phyloP scores from a whole-genome alignment of 768 basidiomycete genomes.

The Xerocomus potaroensis region DNA sequence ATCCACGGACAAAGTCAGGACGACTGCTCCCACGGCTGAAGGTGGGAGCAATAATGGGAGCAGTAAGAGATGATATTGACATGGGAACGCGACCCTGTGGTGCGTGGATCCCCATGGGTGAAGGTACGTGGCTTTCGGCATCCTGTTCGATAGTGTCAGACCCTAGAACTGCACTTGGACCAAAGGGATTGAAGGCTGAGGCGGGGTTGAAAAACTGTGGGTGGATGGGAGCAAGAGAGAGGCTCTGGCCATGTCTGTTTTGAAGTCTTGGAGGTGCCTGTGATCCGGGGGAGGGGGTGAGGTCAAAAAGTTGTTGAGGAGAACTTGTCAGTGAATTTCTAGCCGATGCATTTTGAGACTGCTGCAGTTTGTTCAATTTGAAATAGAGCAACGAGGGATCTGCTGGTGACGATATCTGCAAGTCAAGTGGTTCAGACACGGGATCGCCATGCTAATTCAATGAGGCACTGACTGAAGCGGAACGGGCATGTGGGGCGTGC shows the following conservation, averaged over 20 bases:
- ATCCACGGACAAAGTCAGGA: constrained; percentile 74
- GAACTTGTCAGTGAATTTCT: constrained; percentile 57
- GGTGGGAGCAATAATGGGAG: constrained; percentile 39
- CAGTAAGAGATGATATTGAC: constrained; percentile 41
- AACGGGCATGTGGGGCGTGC: constrained; percentile 73
- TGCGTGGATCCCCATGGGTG: constrained; percentile 39
- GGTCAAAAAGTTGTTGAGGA: constrained; percentile 55
- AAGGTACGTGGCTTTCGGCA: constrained; percentile 18
- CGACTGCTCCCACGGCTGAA: constrained; percentile 46
- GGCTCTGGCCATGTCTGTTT: constrained; percentile 66
- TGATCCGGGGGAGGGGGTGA: constrained; percentile 50
- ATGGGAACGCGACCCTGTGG: constrained; percentile 54
- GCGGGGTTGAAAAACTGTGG: constrained; percentile 34
- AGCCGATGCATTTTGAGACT: constrained; percentile 53
- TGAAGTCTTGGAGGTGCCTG: constrained; percentile 36
- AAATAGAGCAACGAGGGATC: constrained; percentile 78
- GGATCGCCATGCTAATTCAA: constrained; percentile 17
- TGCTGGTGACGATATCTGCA: constrained; percentile 85
- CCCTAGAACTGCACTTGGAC: constrained; percentile 49
- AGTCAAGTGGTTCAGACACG: constrained; percentile 1
- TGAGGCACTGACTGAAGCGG: constrained; percentile 66
- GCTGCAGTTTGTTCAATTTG: constrained; percentile 81
- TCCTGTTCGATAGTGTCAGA: constrained; percentile 42
- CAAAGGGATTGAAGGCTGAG: constrained; percentile 61
- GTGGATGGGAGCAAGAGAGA: constrained; percentile 56